Base-by-base conservation (phyloP, 1,139 yeast genomes). In the Pichia norvegensis region DNA sequence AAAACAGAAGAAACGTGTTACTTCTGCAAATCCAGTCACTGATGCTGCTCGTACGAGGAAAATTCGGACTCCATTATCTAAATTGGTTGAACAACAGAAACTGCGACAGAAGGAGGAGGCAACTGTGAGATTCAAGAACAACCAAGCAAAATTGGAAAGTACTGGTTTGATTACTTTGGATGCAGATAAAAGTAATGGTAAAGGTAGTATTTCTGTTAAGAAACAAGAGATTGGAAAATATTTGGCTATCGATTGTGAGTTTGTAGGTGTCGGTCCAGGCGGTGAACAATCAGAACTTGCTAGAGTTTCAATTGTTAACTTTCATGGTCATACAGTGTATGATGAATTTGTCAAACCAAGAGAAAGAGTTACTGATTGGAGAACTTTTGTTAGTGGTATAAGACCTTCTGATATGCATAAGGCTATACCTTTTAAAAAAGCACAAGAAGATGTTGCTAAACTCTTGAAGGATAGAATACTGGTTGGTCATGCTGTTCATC, bases 381-480 rank as follows among this genome's bases (percentile, higher is more conserved):
- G 97, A 62, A 90, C 97, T 0, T 81, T 90, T 85, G 95, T 86
- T n/a, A 81, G 94, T 62, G 97, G 97, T 16, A 78, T 90, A 3
- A 70, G 80, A 2, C 85, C 95, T 0, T 64, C 66, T 9, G 77
- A 83, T 59, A 79, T 88, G 84, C 66, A 69, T 33, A 62, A 71
- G 40, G 97, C 95, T 0, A 69, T 82, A 0, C 53, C 76, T 1
- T 83, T 85, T 55, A 70, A 74, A 51, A 76, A 77, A 31, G 95
- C 94, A 0, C 95, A 83, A 59, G 55, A 65, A 14, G 68, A 67
- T 46, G 81, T 81, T 0, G 62, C 77, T 0, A 71, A 73, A 0
- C 51, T 86, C 16, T 53, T 79, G 13, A 58, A 75, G 4, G 76
- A 67, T 27, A 69, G 76, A 52, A 69, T 83, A 0, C 59, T 90